These are phyloP conservation scores for Rhodomyrtus psidioides DNA, from an alignment of 441 rosid species.

Conservation along the genomic window DNA sequence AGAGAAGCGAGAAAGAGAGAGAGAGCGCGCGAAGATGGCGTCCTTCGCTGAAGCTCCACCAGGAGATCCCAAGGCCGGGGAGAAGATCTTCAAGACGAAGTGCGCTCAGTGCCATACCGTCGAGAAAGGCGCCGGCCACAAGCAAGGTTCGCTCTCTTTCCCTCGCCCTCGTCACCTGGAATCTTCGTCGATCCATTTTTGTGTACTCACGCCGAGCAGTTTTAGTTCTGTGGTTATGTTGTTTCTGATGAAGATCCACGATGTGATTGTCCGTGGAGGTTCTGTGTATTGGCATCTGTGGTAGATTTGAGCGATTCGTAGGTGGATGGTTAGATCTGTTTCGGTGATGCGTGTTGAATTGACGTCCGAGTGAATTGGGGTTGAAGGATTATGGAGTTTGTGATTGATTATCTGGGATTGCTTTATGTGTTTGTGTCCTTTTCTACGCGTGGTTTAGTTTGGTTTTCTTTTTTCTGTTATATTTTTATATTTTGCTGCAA, in stretches of 20 bases:
- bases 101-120: conserved; percentile 92
- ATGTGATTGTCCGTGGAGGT: neutral
- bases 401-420: neutral
- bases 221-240: neutral
- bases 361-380: neutral
- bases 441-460: neutral
- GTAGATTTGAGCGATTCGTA: neutral
- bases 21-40: conserved; percentile 36
- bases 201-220: neutral
- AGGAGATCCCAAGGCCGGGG: conserved; percentile 49
- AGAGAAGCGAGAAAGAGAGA: neutral
- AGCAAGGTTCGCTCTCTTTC: conserved; percentile 44
- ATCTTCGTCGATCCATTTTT: neutral
- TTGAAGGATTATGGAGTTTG: neutral
- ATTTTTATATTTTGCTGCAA: neutral
- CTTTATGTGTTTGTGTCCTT: neutral
- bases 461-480: neutral
- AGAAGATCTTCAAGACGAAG: conserved; percentile 75
- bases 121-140: conserved; percentile 85
- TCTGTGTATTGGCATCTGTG: neutral
- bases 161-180: neutral
- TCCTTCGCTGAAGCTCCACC: conserved; percentile 68
- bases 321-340: neutral
- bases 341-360: neutral
- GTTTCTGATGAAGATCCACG: neutral